Conservation (phyloP, 176 grass and related monocot genomes). For the Musa beccarii region DNA sequence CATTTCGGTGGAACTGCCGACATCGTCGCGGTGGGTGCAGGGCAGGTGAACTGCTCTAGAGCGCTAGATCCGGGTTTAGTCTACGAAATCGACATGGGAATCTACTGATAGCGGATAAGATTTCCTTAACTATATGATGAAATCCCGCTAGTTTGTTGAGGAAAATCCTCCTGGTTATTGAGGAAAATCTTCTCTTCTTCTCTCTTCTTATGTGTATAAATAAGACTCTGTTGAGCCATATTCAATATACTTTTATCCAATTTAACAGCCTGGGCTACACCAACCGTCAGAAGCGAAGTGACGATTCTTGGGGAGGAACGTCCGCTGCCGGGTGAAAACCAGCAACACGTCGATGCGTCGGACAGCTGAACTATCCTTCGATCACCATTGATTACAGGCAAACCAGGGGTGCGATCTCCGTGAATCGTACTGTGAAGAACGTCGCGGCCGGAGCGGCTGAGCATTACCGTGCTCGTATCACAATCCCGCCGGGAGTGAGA, state of each 20-base stretch:
- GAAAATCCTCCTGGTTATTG: no score
- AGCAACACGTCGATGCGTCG: slow-evolving; percentile 8
- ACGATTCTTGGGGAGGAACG: no score
- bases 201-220: no score
- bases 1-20: slow-evolving; percentile 3
- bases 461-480: not conserved
- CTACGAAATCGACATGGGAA: slow-evolving; percentile 26
- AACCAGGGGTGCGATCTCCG: not conserved
- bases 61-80: slow-evolving; percentile 47
- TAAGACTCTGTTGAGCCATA: no score
- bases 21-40: slow-evolving; percentile 37
- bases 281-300: not conserved
- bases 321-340: slow-evolving; percentile 26
- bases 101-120: no score
- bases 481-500: slow-evolving; percentile 3
- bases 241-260: no score
- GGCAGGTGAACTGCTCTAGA: slow-evolving; percentile 25
- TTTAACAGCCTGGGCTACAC: slow-evolving; percentile 27
- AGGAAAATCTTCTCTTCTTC: no score
- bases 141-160: no score
- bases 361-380: slow-evolving; percentile 45
- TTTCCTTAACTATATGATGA: no score
- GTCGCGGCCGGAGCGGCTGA: slow-evolving; percentile 27
- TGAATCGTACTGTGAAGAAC: slow-evolving; percentile 34
- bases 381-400: slow-evolving; percentile 19